A percentile compares a stretch with the other conserved stretches of the same genome.
Evolutionary conservation across 2,329 filamentous ascomycete genomes (phyloP).

Genomic region (Colletotrichum orchidophilum): DNA sequence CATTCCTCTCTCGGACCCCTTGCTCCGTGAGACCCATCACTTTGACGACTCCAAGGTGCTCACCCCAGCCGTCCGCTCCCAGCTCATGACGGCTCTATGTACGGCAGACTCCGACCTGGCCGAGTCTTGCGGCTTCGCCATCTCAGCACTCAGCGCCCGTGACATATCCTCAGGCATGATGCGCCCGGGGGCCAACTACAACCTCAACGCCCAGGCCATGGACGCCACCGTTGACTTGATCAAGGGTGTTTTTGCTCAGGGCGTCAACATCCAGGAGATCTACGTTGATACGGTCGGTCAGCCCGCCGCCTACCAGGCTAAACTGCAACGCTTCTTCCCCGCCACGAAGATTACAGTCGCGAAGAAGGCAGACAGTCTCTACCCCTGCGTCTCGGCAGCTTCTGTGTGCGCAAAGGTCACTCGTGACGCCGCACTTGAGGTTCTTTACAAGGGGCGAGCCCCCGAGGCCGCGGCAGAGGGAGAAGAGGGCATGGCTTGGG

Average conservation of each 20-base stretch:
- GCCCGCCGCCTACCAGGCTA: conserved; percentile 84
- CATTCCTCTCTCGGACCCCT: conserved; percentile 71
- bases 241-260: conserved; percentile 75
- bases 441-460: conserved; percentile 67
- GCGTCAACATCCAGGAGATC: conserved; percentile 87
- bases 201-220: conserved; percentile 95
- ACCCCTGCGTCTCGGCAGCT: conserved; percentile 91
- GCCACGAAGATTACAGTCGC: conserved; percentile 78
- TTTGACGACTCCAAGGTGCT: conserved; percentile 97
- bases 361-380: conserved; percentile 92
- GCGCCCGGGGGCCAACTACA: conserved; percentile 73
- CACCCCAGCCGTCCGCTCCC: conserved; percentile 79
- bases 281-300: conserved; percentile 95
- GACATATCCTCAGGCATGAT: conserved; percentile 86
- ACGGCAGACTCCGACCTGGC: conserved; percentile 62
- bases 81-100: conserved; percentile 77
- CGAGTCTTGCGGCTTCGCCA: conserved; percentile 80
- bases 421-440: conserved; percentile 86
- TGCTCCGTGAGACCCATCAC: conserved; percentile 81
- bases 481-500: conserved; percentile 71
- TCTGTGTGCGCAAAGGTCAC: conserved; percentile 97
- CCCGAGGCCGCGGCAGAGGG: conserved; percentile 41
- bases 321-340: conserved; percentile 86
- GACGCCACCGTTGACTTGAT: conserved; percentile 90
- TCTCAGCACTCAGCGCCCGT: conserved; percentile 80